Percentiles rank a stretch among this genome's conserved stretches.
phyloP scores from a whole-genome alignment of 306 rosid species.

The Cajanus cajan region DNA sequence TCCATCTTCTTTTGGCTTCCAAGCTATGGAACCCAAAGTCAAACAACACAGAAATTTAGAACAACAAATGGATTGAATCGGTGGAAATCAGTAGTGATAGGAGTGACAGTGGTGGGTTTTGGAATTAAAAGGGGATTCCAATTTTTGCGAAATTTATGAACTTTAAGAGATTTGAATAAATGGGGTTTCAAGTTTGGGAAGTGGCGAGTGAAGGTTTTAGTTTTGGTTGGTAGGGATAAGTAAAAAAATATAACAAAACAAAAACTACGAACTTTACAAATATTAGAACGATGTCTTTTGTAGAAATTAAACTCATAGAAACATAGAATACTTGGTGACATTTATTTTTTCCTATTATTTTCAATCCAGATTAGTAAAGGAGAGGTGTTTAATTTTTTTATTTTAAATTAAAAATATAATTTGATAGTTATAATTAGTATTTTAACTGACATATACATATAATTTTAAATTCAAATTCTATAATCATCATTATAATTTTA shows the following conservation, averaged over 20 bases:
- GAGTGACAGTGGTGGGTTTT: not conserved
- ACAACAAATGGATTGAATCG: not conserved
- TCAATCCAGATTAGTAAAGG: not conserved
- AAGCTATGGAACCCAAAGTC: not conserved
- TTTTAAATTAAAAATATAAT: too few species aligned
- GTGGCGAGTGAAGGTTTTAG: not conserved
- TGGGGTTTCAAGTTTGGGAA: not conserved
- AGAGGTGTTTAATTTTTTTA: too few species aligned
- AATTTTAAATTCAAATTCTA: too few species aligned
- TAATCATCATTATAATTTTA: too few species aligned
- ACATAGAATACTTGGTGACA: not conserved
- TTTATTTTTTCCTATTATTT: not conserved
- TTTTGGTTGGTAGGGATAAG: constrained; percentile 35
- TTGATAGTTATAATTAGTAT: too few species aligned
- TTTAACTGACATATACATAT: too few species aligned
- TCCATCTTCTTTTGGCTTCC: constrained; percentile 34
- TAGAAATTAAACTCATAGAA: too few species aligned
- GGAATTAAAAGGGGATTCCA: not conserved
- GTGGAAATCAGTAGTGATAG: not conserved
- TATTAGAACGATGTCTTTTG: not conserved
- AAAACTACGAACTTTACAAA: not conserved
- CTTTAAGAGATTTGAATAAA: not conserved
- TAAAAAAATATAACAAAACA: not conserved
- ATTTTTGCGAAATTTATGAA: not conserved
- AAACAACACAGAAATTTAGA: not conserved